Base-by-base conservation (phyloP, 169 alveolate genomes). In the Eimeria brunetti region DNA sequence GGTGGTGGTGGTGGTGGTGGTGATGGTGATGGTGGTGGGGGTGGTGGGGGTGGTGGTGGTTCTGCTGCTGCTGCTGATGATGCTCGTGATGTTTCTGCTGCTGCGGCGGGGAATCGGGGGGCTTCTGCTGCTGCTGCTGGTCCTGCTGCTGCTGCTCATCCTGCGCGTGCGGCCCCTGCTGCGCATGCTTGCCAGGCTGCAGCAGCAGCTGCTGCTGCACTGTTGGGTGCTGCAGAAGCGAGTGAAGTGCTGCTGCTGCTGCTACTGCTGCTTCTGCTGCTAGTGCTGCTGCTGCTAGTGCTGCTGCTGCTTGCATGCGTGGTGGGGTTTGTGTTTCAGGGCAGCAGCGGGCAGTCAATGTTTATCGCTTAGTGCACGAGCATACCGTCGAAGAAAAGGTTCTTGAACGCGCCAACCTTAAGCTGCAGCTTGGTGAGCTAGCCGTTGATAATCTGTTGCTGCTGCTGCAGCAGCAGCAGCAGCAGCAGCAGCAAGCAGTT, bases 381-480 rank as follows among this genome's bases (percentile, higher is more conserved):
- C 98, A 98, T 97, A 98, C 99, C 2, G 98, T 99, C n/a, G 99
- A 99, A 96, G 99, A 99, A 96, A 99, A 99, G 96, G 98, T 99
- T 80, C 98, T 99, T 44, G 99, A 99, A 96, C 97, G 99, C 84
- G 99, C 99, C 64, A 98, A 99, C 30, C 97, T 99, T 90, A 99
- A 99, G 96, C 97, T 99, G 85, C 99, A 99, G 97, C 97, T 99
- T 89, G 89, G 89, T 81, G 49, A 36, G 60, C 27, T 38, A 30
- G 49, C 80, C n/a, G 38, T 7, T 30, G 78, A n/a, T n/a, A n/a
- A n/a, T n/a, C n/a, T n/a, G n/a, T n/a, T n/a, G n/a, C n/a, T n/a
- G n/a, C n/a, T n/a, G n/a, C n/a, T n/a, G n/a, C n/a, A n/a, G n/a
- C n/a, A n/a, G n/a, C n/a, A n/a, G n/a, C n/a, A n/a, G n/a, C n/a